Percentiles rank a stretch among this genome's conserved stretches.
phyloP scores from a whole-genome alignment of 495 filamentous ascomycete species.

The Neurospora africana region DNA sequence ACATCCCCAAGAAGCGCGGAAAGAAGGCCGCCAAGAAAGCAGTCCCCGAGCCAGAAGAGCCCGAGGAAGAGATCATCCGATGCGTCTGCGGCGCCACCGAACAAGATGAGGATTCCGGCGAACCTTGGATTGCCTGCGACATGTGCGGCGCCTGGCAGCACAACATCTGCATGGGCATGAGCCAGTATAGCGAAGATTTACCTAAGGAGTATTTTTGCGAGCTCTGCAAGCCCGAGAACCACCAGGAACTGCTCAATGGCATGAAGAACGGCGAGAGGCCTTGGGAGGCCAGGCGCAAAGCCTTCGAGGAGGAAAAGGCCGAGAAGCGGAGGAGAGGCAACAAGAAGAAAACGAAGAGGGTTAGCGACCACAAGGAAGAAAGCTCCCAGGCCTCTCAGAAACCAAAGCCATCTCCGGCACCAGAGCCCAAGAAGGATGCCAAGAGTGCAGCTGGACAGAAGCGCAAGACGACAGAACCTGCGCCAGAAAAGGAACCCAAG shows the following conservation, averaged over 20 bases:
- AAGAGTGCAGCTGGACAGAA: constrained; percentile 16
- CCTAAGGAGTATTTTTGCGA: constrained; percentile 83
- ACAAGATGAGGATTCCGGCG: constrained; percentile 69
- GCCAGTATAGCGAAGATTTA: constrained; percentile 61
- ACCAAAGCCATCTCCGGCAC: constrained; percentile 16
- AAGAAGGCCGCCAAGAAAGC: constrained; percentile 45
- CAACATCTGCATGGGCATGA: constrained; percentile 85
- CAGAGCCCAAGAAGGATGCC: constrained; percentile 28
- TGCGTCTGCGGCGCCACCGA: constrained; percentile 87
- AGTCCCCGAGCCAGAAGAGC: constrained; percentile 48
- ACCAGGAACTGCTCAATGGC: constrained; percentile 61
- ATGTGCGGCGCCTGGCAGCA: constrained; percentile 90
- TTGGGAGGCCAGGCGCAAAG: constrained; percentile 61
- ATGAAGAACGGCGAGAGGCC: constrained; percentile 71
- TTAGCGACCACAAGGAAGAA: constrained; percentile 39
- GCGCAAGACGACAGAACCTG: constrained; percentile 37
- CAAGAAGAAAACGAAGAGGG: constrained; percentile 35
- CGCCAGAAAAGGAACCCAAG: constrained; percentile 32
- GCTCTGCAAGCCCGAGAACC: constrained; percentile 71
- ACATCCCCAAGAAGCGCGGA: constrained; percentile 50
- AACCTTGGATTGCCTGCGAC: constrained; percentile 89
- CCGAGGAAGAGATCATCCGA: constrained; percentile 60
- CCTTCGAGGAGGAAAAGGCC: constrained; percentile 35
- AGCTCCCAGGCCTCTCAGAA: constrained; percentile 25
- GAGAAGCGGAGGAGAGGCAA: constrained; percentile 32